phyloP scores from a whole-genome alignment of 2,329 filamentous ascomycete genomes.

The Didymella glomerata region DNA sequence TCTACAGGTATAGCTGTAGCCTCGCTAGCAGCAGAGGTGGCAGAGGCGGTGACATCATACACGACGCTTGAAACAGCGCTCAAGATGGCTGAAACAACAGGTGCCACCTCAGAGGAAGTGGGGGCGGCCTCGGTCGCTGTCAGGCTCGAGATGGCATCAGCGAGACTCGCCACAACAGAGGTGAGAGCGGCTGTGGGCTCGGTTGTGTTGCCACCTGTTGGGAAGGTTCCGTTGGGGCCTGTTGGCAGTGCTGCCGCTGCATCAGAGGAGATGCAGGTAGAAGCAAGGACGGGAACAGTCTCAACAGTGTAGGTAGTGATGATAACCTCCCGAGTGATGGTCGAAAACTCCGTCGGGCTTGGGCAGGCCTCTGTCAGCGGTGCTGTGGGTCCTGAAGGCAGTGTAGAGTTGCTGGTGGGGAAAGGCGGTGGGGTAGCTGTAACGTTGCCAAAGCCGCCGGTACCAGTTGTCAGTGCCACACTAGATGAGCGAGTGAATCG shows the following conservation, averaged over 20 bases:
- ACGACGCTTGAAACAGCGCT: conserved; percentile 12
- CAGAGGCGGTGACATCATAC: conserved; percentile 10
- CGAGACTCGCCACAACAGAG: conserved; percentile 5
- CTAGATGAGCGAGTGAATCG: background rate
- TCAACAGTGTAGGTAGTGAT: conserved; percentile 25
- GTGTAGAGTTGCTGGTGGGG: conserved; percentile 28
- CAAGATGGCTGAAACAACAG: conserved; percentile 8
- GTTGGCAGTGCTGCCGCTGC: conserved; percentile 7
- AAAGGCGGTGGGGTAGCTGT: conserved; percentile 9
- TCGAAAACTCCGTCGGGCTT: conserved; percentile 22
- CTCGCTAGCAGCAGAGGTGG: conserved; percentile 2
- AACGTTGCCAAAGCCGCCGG: background rate
- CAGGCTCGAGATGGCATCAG: conserved; percentile 1
- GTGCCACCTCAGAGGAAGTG: conserved; percentile 2
- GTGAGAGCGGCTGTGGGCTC: background rate
- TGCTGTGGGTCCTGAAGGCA: conserved; percentile 22
- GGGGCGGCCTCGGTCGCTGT: background rate
- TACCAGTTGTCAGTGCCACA: conserved; percentile 5
- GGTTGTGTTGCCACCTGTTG: background rate
- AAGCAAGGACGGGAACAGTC: conserved; percentile 16
- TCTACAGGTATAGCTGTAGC: conserved; percentile 4
- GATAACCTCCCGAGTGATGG: conserved; percentile 23
- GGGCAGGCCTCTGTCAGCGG: conserved; percentile 23
- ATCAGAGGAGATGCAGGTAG: conserved; percentile 9
- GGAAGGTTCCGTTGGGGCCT: conserved; percentile 7